phyloP scores from a whole-genome alignment of 108 stramenopile genomes.

The Seminavis robusta region DNA sequence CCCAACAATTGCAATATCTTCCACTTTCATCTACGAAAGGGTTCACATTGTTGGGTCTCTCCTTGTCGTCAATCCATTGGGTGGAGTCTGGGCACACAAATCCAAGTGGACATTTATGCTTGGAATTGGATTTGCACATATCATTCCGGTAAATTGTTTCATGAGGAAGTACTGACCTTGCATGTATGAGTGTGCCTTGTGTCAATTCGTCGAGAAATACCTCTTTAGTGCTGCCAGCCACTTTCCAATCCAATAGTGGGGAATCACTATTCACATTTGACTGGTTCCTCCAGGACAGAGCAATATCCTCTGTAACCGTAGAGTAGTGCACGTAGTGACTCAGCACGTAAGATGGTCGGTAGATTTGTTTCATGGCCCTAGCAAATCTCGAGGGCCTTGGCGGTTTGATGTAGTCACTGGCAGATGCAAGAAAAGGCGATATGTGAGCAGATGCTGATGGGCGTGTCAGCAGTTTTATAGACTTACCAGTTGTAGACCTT shows the following conservation, averaged over 20 bases:
- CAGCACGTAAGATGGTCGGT: conserved; percentile 61
- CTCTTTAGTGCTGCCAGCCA: conserved; percentile 32
- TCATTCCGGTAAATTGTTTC: conserved; percentile 49
- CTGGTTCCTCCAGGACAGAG: conserved; percentile 2
- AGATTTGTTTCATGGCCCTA: conserved; percentile 83
- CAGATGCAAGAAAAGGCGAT: no score
- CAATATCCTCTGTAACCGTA: conserved; percentile 44
- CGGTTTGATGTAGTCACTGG: conserved; percentile 54
- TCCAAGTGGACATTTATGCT: conserved; percentile 39
- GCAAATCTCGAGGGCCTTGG: conserved; percentile 56
- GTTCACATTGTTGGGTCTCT: conserved; percentile 32
- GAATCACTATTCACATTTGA: no score
- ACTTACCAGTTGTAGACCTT: conserved; percentile 79
- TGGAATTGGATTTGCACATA: conserved; percentile 36
- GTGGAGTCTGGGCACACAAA: conserved; percentile 52
- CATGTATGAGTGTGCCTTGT: conserved; percentile 15
- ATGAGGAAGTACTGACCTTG: conserved; percentile 35
- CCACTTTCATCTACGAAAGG: conserved; percentile 52
- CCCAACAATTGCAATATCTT: conserved; percentile 61
- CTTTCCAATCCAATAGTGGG: conserved; percentile 46
- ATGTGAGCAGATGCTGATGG: no score
- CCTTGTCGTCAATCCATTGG: conserved; percentile 33
- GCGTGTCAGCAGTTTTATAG: no score
- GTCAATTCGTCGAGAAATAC: conserved; percentile 15
- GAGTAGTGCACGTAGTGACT: conserved; percentile 83